Evolutionary conservation across 2,329 filamentous ascomycete genomes (phyloP).

Genomic region (Cladosporium oxysporum): DNA sequence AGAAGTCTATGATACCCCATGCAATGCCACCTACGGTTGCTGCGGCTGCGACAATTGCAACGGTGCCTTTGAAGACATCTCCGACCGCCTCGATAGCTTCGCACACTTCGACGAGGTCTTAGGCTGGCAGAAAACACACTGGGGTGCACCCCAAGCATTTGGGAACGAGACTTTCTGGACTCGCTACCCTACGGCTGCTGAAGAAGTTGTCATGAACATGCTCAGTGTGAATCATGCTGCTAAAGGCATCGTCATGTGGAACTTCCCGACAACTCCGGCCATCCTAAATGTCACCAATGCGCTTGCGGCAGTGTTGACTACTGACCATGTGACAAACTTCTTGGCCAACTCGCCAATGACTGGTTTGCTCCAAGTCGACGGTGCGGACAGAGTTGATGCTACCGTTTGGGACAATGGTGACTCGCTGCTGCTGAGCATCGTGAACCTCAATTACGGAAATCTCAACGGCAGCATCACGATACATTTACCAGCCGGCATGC

Average conservation of each 20-base stretch:
- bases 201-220: constrained; percentile 51
- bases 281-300: constrained; percentile 39
- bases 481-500: constrained; percentile 21
- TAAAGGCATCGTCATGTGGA: constrained; percentile 53
- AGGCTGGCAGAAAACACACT: constrained; percentile 46
- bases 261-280: constrained; percentile 46
- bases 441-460: constrained; percentile 39
- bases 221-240: constrained; percentile 52
- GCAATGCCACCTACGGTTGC: constrained; percentile 61
- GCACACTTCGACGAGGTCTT: constrained; percentile 44
- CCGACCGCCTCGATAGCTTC: constrained; percentile 45
- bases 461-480: constrained; percentile 24
- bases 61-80: constrained; percentile 56
- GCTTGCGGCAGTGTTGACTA: constrained; percentile 45
- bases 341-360: constrained; percentile 37
- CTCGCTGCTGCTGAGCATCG: constrained; percentile 43
- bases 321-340: constrained; percentile 35
- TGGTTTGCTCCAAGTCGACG: constrained; percentile 28
- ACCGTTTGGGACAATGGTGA: constrained; percentile 43
- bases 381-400: constrained; percentile 41
- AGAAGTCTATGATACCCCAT: constrained; percentile 55
- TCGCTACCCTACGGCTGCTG: constrained; percentile 46
- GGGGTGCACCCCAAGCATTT: constrained; percentile 54
- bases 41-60: constrained; percentile 64
- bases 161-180: constrained; percentile 51